Evolutionary conservation across 2,329 filamentous ascomycete genomes (phyloP).

Genomic region (Pseudogymnoascus sp.): DNA sequence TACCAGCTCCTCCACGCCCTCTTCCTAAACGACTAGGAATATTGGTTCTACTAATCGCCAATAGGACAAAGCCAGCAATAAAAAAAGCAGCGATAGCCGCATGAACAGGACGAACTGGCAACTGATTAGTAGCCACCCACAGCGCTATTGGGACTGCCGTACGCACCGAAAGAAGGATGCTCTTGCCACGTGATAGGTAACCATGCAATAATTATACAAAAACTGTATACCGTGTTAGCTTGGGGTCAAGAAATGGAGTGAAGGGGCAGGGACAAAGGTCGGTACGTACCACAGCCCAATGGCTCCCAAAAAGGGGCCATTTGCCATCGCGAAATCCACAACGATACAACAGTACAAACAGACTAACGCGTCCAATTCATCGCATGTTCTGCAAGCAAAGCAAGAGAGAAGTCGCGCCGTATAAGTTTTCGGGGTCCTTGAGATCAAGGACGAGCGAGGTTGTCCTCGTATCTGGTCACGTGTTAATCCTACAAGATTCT

Average conservation of each 20-base stretch:
- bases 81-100: not conserved
- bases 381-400: not conserved
- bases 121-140: not conserved
- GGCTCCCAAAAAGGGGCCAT: slow-evolving; percentile 1
- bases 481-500: not conserved
- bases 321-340: slow-evolving; percentile 1
- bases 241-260: not conserved
- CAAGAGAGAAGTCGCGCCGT: not conserved
- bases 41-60: not conserved
- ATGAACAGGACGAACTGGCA: not conserved
- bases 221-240: slow-evolving; percentile 1
- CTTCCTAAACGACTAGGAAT: slow-evolving; percentile 4
- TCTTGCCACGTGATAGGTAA: slow-evolving; percentile 5
- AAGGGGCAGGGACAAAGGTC: not conserved
- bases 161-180: slow-evolving; percentile 5
- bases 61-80: not conserved
- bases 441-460: not conserved
- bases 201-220: slow-evolving; percentile 7
- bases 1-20: slow-evolving; percentile 6
- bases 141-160: not conserved
- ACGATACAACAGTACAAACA: not conserved
- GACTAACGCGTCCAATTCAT: not conserved
- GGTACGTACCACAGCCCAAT: slow-evolving; percentile 5
- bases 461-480: not conserved
- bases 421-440: not conserved